Evolutionary conservation across 495 filamentous ascomycete species (phyloP).

Genomic region (Penicillium robsamsonii): DNA sequence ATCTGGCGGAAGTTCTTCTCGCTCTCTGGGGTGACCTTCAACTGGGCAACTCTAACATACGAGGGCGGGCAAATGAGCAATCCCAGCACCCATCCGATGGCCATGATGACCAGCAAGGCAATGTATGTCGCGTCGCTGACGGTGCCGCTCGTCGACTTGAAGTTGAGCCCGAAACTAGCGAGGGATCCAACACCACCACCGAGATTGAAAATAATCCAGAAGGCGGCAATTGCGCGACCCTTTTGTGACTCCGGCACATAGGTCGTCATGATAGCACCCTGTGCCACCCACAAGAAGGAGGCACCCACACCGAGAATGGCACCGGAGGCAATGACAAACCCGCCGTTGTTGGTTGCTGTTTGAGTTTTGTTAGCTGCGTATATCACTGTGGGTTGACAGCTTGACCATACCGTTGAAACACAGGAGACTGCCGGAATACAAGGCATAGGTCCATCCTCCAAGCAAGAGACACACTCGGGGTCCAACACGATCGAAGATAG

Average conservation of each 20-base stretch:
- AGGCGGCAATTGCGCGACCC: slow-evolving; percentile 50
- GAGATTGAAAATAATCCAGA: slow-evolving; percentile 57
- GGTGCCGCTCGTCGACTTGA: slow-evolving; percentile 42
- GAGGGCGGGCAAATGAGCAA: slow-evolving; percentile 52
- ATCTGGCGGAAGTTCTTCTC: slow-evolving; percentile 36
- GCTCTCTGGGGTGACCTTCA: slow-evolving; percentile 22
- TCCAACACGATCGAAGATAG: slow-evolving; percentile 42
- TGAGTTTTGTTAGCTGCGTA: not conserved
- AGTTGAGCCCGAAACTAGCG: slow-evolving; percentile 49
- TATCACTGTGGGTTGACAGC: not conserved
- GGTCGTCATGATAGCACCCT: slow-evolving; percentile 57
- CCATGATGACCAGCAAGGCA: slow-evolving; percentile 47
- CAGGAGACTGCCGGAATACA: slow-evolving; percentile 44
- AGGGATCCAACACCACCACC: slow-evolving; percentile 51
- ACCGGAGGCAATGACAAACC: slow-evolving; percentile 69
- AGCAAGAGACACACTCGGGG: slow-evolving; percentile 40
- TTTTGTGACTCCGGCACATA: slow-evolving; percentile 50
- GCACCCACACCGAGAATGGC: slow-evolving; percentile 51
- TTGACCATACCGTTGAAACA: slow-evolving; percentile 35
- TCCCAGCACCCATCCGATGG: slow-evolving; percentile 44
- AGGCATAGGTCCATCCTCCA: slow-evolving; percentile 44
- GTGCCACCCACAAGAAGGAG: slow-evolving; percentile 52
- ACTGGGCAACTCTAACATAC: slow-evolving; percentile 47
- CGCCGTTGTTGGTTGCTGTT: slow-evolving; percentile 65
- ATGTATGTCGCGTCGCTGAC: slow-evolving; percentile 51